Percentiles rank a stretch among this genome's conserved stretches.
Evolutionary conservation across 1,284 basidiomycete species (phyloP).

Genomic region (Rhodotorula mucilaginosa): DNA sequence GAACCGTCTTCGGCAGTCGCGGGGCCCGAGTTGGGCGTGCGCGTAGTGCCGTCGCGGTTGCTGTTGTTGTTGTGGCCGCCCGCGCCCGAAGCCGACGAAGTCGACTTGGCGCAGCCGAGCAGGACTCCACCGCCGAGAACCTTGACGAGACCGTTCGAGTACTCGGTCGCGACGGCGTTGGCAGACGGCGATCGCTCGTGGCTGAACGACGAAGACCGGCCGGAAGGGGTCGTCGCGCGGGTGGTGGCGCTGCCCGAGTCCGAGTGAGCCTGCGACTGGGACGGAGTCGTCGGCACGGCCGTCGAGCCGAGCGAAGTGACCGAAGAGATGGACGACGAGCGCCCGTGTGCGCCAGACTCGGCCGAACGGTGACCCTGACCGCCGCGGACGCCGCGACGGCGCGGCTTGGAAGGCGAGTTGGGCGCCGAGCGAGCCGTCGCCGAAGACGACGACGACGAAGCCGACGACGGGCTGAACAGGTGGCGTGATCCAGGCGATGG

Average conservation of each 20-base stretch:
- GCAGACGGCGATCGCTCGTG: conserved; percentile 19
- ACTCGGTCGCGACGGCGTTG: conserved; percentile 42
- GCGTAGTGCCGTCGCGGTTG: not conserved
- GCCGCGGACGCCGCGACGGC: conserved; percentile 39
- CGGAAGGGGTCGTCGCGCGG: conserved; percentile 8
- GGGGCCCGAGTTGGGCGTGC: conserved; percentile 1
- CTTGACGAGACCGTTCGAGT: conserved; percentile 47
- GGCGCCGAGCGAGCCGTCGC: conserved; percentile 26
- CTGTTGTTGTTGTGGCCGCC: not conserved
- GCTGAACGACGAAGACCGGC: conserved; percentile 16
- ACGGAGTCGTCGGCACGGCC: conserved; percentile 21
- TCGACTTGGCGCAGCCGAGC: conserved; percentile 38
- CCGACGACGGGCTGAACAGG: not conserved
- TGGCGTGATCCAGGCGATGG: conserved; percentile 22
- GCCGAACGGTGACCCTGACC: conserved; percentile 23
- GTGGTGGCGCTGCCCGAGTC: not conserved
- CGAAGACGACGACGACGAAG: not conserved
- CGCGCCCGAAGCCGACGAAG: not conserved
- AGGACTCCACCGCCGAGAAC: conserved; percentile 47
- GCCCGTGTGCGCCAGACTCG: conserved; percentile 5
- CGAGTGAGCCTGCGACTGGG: conserved; percentile 5
- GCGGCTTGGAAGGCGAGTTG: conserved; percentile 37
- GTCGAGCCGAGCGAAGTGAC: conserved; percentile 30
- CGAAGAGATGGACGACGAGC: conserved; percentile 34
- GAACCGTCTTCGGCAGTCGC: conserved; percentile 2